Conservation (phyloP, 768 basidiomycete species). For the Mycena metata region DNA sequence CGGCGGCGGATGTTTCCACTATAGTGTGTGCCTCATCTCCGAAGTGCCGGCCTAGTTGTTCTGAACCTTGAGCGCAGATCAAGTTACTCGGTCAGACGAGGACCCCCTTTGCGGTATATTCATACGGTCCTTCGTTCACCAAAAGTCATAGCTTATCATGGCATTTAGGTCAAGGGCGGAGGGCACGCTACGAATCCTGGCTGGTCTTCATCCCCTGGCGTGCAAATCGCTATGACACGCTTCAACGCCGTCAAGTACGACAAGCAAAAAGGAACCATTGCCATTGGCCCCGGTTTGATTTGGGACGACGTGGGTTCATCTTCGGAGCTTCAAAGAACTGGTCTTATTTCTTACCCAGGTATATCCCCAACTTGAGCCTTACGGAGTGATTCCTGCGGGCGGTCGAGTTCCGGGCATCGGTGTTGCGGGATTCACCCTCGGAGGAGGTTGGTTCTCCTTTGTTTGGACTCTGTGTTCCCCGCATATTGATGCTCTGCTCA, state of each 20-base stretch:
- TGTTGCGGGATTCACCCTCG: conserved; percentile 70
- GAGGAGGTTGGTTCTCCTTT: conserved; percentile 69
- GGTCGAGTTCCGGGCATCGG: conserved; percentile 71
- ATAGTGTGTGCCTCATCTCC: conserved; percentile 56
- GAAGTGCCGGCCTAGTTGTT: not conserved
- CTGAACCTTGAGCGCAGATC: conserved; percentile 52
- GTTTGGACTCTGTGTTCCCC: no score
- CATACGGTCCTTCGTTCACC: conserved; percentile 41
- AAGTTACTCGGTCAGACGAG: conserved; percentile 56
- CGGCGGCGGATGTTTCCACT: conserved; percentile 60
- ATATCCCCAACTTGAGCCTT: conserved; percentile 64
- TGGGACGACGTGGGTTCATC: conserved; percentile 76
- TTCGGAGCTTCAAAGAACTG: no score
- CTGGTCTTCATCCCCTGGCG: conserved; percentile 71
- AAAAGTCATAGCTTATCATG: no score
- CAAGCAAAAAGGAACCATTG: conserved; percentile 52
- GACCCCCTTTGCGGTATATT: conserved; percentile 69
- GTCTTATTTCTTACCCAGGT: no score
- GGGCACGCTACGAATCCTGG: conserved; percentile 69
- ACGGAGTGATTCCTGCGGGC: conserved; percentile 68
- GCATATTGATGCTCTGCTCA: no score
- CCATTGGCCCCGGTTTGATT: conserved; percentile 60
- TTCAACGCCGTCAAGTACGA: conserved; percentile 63
- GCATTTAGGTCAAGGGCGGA: conserved; percentile 68
- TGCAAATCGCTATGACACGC: conserved; percentile 68